Conservation (phyloP, 177 flowering plant genomes). For the Vitis hybrid region DNA sequence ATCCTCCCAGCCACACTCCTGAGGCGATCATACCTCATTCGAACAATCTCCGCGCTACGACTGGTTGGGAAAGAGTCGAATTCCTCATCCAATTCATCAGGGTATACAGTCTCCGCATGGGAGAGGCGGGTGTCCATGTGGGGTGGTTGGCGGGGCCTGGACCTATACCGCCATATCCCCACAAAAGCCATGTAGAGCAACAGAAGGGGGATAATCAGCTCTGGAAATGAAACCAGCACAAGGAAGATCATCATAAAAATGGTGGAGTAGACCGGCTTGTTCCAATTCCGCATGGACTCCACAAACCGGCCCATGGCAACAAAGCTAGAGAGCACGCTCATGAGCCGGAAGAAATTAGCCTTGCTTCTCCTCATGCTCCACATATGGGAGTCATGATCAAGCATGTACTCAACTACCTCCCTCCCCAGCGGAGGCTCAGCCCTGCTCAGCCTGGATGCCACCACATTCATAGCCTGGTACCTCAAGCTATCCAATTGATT, state of each 20-base stretch:
- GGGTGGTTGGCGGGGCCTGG: slow-evolving; percentile 50
- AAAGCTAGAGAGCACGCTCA: slow-evolving; percentile 40
- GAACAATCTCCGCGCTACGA: slow-evolving; percentile 46
- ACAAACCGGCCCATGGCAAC: slow-evolving; percentile 32
- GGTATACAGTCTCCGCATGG: slow-evolving; percentile 47
- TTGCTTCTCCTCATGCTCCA: slow-evolving; percentile 86
- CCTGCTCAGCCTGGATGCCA: slow-evolving; percentile 48
- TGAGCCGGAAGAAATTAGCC: slow-evolving; percentile 58
- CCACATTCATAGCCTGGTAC: slow-evolving; percentile 54
- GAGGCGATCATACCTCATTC: slow-evolving; percentile 61
- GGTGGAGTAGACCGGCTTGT: slow-evolving; percentile 43
- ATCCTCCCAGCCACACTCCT: slow-evolving; percentile 72
- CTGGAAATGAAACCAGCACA: slow-evolving; percentile 45
- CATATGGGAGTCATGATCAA: slow-evolving; percentile 61
- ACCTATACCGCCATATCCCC: slow-evolving; percentile 54
- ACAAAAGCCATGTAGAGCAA: slow-evolving; percentile 36
- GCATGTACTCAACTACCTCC: slow-evolving; percentile 76
- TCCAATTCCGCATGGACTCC: slow-evolving; percentile 47
- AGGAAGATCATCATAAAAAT: slow-evolving; percentile 31
- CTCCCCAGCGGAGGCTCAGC: slow-evolving; percentile 62
- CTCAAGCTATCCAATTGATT: slow-evolving; percentile 46
- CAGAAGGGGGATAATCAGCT: slow-evolving; percentile 49
- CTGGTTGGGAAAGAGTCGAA: slow-evolving; percentile 64
- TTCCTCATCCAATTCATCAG: slow-evolving; percentile 70
- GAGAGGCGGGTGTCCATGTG: slow-evolving; percentile 66